Base-by-base conservation (phyloP, 352 stramenopile genomes). In the Globisporangium cystogenes region DNA sequence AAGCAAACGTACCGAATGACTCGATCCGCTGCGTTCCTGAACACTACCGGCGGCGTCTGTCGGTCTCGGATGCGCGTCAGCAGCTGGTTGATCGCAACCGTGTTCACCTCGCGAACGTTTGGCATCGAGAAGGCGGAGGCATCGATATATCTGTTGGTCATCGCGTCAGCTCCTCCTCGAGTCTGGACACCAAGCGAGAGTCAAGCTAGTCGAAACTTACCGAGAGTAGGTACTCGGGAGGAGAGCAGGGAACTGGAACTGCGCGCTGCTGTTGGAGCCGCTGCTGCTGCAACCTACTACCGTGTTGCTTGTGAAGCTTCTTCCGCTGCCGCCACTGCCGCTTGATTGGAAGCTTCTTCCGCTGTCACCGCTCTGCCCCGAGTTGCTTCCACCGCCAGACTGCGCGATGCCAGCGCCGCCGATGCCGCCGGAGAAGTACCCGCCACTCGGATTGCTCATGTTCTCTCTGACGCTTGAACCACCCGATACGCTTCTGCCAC, bases 61-160 rank as follows among this genome's bases (percentile, higher is more conserved):
- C 36, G 45, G 31, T 59, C 45, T 12, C 53, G 53, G 16, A 60
- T 46, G 3, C 33, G 36, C 11, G 53, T 60, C 23, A 60, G 21
- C 45, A 60, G 5, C 39, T 60, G 53, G 11, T 7, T 15, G n/a
- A 44, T 50, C 5, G 16, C 29, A 18, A 14, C 16, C 1, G 45
- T 44, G 46, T 33, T 31, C 36, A 60, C 49, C 27, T 39, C 45
- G 20, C 26, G 45, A 7, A 60, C 36, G 29, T 36, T 57, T 31
- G 35, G 39, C 39, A 44, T 44, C 20, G 39, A 6, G 39, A 44
- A 44, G 3, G 39, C 2, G 18, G 39, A 23, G 39, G 39, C 39
- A 4, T 12, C 11, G 11, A 18, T 12, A 7, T 44, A 44, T 44
- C 39, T 44, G 39, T 7, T 24, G 39, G 11, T 24, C 39, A 44